Evolutionary conservation across 1,284 basidiomycete species (phyloP).

Genomic region (Erythrobasidium hasegawianum): DNA sequence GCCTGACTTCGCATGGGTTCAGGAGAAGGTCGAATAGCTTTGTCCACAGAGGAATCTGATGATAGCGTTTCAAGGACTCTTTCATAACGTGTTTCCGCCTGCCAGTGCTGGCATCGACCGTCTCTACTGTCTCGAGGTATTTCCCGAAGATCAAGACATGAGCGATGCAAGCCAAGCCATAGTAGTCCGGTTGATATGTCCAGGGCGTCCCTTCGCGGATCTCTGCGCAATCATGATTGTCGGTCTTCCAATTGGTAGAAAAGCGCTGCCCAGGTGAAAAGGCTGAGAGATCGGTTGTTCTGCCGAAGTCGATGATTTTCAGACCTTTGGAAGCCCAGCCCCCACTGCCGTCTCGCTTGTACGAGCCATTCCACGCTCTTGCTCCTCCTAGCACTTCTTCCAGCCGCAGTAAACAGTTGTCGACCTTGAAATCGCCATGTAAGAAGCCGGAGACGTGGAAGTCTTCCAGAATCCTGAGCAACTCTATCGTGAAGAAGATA

Average conservation of each 20-base stretch:
- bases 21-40: slow-evolving; percentile 79
- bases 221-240: slow-evolving; percentile 84
- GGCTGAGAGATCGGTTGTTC: slow-evolving; percentile 77
- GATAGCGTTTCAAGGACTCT: slow-evolving; percentile 84
- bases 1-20: slow-evolving; percentile 63
- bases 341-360: slow-evolving; percentile 67
- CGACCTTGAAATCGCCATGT: slow-evolving; percentile 98
- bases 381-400: slow-evolving; percentile 71
- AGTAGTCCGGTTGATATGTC: slow-evolving; percentile 95
- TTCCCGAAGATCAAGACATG: slow-evolving; percentile 96
- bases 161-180: slow-evolving; percentile 83
- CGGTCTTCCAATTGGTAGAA: slow-evolving; percentile 79
- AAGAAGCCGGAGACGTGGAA: slow-evolving; percentile 80
- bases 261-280: slow-evolving; percentile 76
- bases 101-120: slow-evolving; percentile 46
- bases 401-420: slow-evolving; percentile 91
- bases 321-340: slow-evolving; percentile 88
- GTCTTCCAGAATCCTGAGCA: slow-evolving; percentile 75
- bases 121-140: slow-evolving; percentile 68
- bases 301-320: slow-evolving; percentile 92
- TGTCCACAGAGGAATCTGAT: slow-evolving; percentile 86
- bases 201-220: slow-evolving; percentile 77
- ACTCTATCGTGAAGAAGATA: slow-evolving; percentile 90
- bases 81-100: slow-evolving; percentile 61
- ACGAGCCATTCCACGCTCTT: slow-evolving; percentile 67